Percentiles rank a stretch among this genome's conserved stretches.
phyloP scores from a whole-genome alignment of 345 rosid species.

The Psidium guajava region DNA sequence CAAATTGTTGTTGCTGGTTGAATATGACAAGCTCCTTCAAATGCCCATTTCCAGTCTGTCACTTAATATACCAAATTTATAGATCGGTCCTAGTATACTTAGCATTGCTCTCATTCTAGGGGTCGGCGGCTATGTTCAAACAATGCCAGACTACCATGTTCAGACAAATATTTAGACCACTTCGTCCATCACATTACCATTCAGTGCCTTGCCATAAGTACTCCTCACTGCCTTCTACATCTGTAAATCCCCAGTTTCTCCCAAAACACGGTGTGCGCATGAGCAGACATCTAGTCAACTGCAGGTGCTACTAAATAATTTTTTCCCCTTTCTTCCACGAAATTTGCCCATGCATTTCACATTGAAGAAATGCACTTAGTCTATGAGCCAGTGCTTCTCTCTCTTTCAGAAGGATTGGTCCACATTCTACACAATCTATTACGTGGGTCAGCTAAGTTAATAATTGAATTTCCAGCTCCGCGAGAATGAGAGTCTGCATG shows the following conservation, averaged over 20 bases:
- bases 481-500: background rate
- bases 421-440: background rate
- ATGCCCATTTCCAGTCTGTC: background rate
- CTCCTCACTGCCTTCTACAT: background rate
- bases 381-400: background rate
- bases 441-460: background rate
- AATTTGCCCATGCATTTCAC: background rate
- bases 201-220: background rate
- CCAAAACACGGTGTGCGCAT: background rate
- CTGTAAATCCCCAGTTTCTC: background rate
- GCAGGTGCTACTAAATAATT: background rate
- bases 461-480: background rate
- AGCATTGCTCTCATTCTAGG: background rate
- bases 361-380: background rate
- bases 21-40: background rate
- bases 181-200: background rate
- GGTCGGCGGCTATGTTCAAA: background rate
- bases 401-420: background rate
- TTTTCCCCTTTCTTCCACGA: background rate
- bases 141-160: background rate
- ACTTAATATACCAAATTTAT: background rate
- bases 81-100: background rate
- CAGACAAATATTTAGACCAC: background rate
- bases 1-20: background rate
- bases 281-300: background rate